A percentile compares a stretch with the other conserved stretches of the same genome.
phyloP scores from a whole-genome alignment of 305 asterid species.

The Fraxinus latifolia region DNA sequence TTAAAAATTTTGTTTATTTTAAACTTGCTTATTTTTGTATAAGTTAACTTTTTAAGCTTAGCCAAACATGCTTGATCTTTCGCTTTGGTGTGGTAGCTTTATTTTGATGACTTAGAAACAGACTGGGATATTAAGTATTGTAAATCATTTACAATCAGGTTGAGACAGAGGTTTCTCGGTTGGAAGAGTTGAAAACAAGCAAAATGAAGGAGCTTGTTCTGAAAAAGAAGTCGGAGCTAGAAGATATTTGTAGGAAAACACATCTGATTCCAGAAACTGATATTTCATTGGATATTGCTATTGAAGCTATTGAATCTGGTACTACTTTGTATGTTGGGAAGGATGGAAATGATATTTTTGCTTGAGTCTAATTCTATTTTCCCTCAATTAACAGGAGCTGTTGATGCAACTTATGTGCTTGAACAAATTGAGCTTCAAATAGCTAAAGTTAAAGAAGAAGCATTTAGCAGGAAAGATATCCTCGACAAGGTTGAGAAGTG shows the following conservation, averaged over 20 bases:
- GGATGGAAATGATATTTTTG: slow-evolving; percentile 8
- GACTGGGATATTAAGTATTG: slow-evolving; percentile 18
- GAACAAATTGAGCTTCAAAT: slow-evolving; percentile 91
- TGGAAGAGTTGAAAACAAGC: slow-evolving; percentile 85
- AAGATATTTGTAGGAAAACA: slow-evolving; percentile 79
- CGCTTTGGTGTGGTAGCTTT: not conserved
- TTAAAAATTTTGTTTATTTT: not conserved
- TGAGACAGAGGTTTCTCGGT: slow-evolving; percentile 78
- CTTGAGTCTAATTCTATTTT: slow-evolving; percentile 1
- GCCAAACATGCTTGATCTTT: not conserved
- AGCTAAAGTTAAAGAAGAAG: slow-evolving; percentile 83
- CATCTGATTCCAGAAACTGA: slow-evolving; percentile 70
- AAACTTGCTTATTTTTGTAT: not conserved
- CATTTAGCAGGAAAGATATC: slow-evolving; percentile 85
- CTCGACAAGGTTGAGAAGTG: slow-evolving; percentile 97
- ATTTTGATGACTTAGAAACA: slow-evolving; percentile 7
- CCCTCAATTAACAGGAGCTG: slow-evolving; percentile 52
- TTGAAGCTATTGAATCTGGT: slow-evolving; percentile 95
- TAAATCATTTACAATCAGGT: slow-evolving; percentile 49
- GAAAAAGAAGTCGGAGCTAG: slow-evolving; percentile 84
- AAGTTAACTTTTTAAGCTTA: not conserved
- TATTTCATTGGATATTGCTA: slow-evolving; percentile 50
- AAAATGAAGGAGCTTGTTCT: slow-evolving; percentile 96
- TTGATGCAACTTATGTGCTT: slow-evolving; percentile 76
- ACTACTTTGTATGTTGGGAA: slow-evolving; percentile 3